Base-by-base conservation (phyloP, 495 filamentous ascomycete species). In the Aspergillus sclerotioniger region DNA sequence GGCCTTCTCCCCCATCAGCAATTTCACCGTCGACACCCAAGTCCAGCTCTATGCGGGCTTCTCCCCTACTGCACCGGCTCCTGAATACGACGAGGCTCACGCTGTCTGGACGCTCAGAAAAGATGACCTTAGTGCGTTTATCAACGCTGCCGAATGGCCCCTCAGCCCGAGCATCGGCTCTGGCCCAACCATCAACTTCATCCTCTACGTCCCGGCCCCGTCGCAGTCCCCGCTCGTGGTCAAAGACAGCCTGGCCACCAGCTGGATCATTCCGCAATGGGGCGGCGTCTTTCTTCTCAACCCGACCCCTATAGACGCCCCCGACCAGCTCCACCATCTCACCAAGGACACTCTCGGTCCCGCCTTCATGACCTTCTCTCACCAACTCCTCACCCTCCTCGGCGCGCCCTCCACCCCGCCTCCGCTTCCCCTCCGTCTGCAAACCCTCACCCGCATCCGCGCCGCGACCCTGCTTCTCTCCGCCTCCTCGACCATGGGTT, bases 131-230 rank as follows among this genome's bases (percentile, higher is more conserved):
- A 90, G 90, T 47, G 90, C 88, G 31, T 98, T 98, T 67, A 91
- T 98, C 72, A 98, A 98, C 65, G 92, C 91, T 31, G 94, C 94
- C 7, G 95, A 98, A 74, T 98, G 94, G 94, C 94, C 94, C 0
- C 74, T 98, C 25, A 92, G 87, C 62, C 94, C 94, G 15, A 96
- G 91, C 66, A 96, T 98, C 62, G 95, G 93, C 33, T 86, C 80
- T 28, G 92, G 92, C 2, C 93, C 94, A 33, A 97, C 94, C 0
- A 82, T 98, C 61, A 98, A 98, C 75, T 98, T 98, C 64, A 85
- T 97, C 53, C 79, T 98, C 19, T 98, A 93, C 63, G 85, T 96
- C 10, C 87, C 88, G 6, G 70, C 79, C 25, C 70, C 73, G n/a
- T 69, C 72, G 4, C 82, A 84, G 53, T 79, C 82, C 0, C 88